A percentile compares a stretch with the other conserved stretches of the same genome.
Conservation (phyloP, 1,139 yeast species). For the Diutina ranongensis region DNA sequence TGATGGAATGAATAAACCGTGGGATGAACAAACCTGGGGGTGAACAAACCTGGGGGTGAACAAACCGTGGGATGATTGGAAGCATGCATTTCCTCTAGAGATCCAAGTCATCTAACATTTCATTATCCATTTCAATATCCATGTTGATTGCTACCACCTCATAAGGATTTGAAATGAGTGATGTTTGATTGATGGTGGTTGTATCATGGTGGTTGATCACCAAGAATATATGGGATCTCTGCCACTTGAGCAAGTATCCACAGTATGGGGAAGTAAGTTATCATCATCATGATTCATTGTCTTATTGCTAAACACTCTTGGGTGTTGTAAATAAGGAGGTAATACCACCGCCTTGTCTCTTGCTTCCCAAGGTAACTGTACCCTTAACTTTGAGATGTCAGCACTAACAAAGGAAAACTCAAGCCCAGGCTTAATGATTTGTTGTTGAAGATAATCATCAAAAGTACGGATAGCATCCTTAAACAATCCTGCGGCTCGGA, state of each 20-base stretch:
- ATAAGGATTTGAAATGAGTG: too few species aligned
- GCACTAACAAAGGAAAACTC: constrained; percentile 61
- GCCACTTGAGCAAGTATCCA: background rate
- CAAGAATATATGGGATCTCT: background rate
- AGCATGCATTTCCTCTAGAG: background rate
- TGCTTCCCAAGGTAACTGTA: constrained; percentile 72
- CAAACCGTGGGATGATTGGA: too few species aligned
- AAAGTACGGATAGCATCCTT: constrained; percentile 48
- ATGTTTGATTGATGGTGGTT: too few species aligned
- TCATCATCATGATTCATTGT: too few species aligned
- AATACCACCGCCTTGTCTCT: constrained; percentile 61
- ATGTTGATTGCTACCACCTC: too few species aligned
- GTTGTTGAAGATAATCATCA: constrained; percentile 35
- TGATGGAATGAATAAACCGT: too few species aligned
- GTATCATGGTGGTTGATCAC: too few species aligned
- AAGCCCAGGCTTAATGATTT: constrained; percentile 25
- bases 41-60: too few species aligned
- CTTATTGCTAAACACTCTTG: constrained; percentile 64
- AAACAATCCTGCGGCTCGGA: constrained; percentile 41
- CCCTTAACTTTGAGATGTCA: constrained; percentile 60
- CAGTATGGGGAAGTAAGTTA: background rate
- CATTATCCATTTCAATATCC: too few species aligned
- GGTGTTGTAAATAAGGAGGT: constrained; percentile 67
- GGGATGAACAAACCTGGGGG: too few species aligned
- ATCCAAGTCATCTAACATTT: background rate